Evolutionary conservation across 768 basidiomycete genomes (phyloP), one percentile per base, ranked within the genome.

Genomic region (Agaricus subrufescens): DNA sequence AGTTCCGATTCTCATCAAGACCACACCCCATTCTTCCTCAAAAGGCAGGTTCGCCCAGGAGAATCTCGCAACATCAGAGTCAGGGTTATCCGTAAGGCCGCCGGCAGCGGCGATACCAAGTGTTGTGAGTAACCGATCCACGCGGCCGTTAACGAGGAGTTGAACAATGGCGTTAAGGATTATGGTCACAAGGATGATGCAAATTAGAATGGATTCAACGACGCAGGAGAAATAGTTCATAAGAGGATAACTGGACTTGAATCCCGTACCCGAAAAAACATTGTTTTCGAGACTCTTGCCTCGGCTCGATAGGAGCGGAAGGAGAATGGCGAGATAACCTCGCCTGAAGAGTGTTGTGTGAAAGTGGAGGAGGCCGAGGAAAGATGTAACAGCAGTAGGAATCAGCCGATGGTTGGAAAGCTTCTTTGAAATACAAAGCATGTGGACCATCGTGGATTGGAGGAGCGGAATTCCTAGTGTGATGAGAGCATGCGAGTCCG

Each of bases 1-100:
- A 0, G 86, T 86, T 19, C 87, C 87, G 19, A 89, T 73, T 23
- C 89, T 81, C 43, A 91, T 73, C 39, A 91, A 74, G 2, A 85
- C 79, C 23, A 89, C 77, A 5, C 83, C 80, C 67, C 87, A 90
- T 64, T 89, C 87, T 66, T 90, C 88, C 39, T 90, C 86, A 65
- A 75, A 76, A 15, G 78, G 80, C 2, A 85, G 74, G 38, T 58
- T 64, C 25, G 49, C 43, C 55, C 55, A 61, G 52, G 54, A 72
- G 61, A 59, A 71, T 68, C 31, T 58, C 52, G 14, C 46, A 38
- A 52, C 58, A 49, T 44, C 58, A 39, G 31, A 63, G 55, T 30
- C 50, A 50, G 12, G n/a, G 11, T 15, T 50, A 30, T 56, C 48
- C 14, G 55, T 45, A 23, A 50, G 48, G 2, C 30, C 38, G 47